Evolutionary conservation across 2,329 filamentous ascomycete species (phyloP).

Genomic region (Pseudocercospora eumusae): DNA sequence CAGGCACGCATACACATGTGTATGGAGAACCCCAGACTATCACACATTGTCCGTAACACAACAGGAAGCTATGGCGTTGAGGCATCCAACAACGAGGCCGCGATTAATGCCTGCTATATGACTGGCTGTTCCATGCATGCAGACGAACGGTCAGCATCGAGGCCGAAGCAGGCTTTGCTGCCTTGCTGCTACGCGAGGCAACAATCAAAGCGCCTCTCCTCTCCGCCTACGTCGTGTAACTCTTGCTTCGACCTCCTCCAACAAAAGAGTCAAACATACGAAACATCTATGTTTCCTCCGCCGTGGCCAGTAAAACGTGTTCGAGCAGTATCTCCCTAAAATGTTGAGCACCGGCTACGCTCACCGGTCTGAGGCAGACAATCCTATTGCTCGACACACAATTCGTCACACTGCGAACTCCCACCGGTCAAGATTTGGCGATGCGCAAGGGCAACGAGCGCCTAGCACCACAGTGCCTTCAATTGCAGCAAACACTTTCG

Average conservation of each 20-base stretch:
- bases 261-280: no score
- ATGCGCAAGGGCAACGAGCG: no score
- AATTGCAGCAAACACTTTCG: no score
- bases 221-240: neutral
- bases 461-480: no score
- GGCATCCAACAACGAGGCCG: constrained; percentile 2
- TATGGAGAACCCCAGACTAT: constrained; percentile 1
- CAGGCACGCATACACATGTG: neutral
- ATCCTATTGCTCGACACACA: no score
- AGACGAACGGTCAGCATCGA: neutral
- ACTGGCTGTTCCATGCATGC: neutral
- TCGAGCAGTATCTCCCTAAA: no score
- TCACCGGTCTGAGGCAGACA: no score
- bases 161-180: neutral
- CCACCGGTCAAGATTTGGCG: no score
- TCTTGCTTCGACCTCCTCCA: neutral
- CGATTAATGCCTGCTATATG: neutral
- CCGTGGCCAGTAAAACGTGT: no score
- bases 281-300: no score
- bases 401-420: no score
- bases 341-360: no score
- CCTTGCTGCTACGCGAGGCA: neutral
- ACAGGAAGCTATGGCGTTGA: constrained; percentile 5
- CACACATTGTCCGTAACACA: constrained; percentile 4
- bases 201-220: neutral